Evolutionary conservation across 768 basidiomycete species (phyloP), one percentile per base, ranked within the genome.

Genomic region (Amanita pallidorosea): DNA sequence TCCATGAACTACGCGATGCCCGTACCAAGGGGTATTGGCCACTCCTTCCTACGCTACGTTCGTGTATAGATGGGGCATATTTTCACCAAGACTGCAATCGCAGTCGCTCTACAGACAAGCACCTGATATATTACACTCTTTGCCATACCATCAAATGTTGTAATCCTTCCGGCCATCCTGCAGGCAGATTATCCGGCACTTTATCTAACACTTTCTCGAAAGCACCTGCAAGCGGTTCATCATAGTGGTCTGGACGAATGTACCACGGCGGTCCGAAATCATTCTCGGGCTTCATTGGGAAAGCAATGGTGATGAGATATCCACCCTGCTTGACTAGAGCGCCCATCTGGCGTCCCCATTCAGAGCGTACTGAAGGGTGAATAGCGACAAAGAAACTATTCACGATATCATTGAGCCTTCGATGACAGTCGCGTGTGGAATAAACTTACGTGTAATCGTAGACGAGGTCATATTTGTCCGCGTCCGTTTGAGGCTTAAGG

Each of bases 361-460:
- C 71, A 2, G 55, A 40, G 9, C 85, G 72, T 34, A 61, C 66
- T 2, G 63, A 52, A 0, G 81, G 84, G 0, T 77, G 78, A 18
- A 88, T 77, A 2, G 86, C 85, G 38, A 81, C 81, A 61, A 88
- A 87, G 67, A 87, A 85, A 1, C 81, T 31, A 12, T 12, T n/a
- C 29, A 1, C 12, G 3, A 22, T 17, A 11, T 46, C n/a, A 12
- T 20, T 41, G 17, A 46, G 18, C 22, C n/a, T 15, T n/a, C 4
- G 11, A 34, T 49, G 6, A 17, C 31, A 11, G 31, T 9, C 5
- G 27, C 31, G 31, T 1, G 11, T 12, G 31, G 11, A 31, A 31
- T 11, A 31, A 7, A 58, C 67, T 35, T 50, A 74, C 76, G 83
- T 85, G 60, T 82, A 83, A 60, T 86, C 85, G 56, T 79, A 82